phyloP scores from a whole-genome alignment of 179 eudicot species.

The Nepenthes alata region DNA sequence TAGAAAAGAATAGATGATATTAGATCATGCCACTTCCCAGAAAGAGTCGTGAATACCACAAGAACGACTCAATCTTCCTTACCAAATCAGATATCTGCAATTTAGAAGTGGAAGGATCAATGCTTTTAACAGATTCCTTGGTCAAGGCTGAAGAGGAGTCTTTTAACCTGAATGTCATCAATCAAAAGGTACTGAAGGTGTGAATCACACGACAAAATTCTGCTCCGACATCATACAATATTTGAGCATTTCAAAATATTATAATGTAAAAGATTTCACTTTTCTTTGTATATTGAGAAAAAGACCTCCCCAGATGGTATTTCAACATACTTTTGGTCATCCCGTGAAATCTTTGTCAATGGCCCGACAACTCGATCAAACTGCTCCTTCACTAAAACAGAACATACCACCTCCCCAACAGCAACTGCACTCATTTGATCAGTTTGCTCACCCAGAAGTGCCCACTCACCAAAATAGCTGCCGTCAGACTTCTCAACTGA shows the following conservation, averaged over 20 bases:
- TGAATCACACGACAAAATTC: too few species aligned
- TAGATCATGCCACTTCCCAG: slow-evolving; percentile 5
- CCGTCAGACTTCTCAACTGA: slow-evolving; percentile 73
- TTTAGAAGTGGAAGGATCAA: slow-evolving; percentile 28
- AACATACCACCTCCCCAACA: slow-evolving; percentile 62
- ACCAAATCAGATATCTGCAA: slow-evolving; percentile 72
- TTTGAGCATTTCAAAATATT: too few species aligned
- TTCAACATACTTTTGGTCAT: slow-evolving; percentile 33
- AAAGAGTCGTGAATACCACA: not conserved
- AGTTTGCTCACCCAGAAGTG: slow-evolving; percentile 63
- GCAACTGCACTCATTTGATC: slow-evolving; percentile 49
- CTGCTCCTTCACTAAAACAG: slow-evolving; percentile 70
- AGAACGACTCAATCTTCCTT: slow-evolving; percentile 12
- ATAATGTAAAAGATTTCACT: too few species aligned
- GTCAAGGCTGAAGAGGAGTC: slow-evolving; percentile 25
- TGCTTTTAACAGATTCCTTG: slow-evolving; percentile 22
- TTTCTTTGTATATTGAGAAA: not conserved
- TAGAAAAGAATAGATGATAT: slow-evolving; percentile 12
- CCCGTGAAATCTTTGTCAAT: slow-evolving; percentile 47
- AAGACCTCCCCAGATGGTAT: not conserved
- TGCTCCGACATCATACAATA: too few species aligned
- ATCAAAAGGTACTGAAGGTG: not conserved
- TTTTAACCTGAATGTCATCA: slow-evolving; percentile 32
- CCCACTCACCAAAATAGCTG: slow-evolving; percentile 91
- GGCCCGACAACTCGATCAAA: slow-evolving; percentile 80